phyloP scores from a whole-genome alignment of 176 grass and related monocot species.

The Cenchrus purpureus region DNA sequence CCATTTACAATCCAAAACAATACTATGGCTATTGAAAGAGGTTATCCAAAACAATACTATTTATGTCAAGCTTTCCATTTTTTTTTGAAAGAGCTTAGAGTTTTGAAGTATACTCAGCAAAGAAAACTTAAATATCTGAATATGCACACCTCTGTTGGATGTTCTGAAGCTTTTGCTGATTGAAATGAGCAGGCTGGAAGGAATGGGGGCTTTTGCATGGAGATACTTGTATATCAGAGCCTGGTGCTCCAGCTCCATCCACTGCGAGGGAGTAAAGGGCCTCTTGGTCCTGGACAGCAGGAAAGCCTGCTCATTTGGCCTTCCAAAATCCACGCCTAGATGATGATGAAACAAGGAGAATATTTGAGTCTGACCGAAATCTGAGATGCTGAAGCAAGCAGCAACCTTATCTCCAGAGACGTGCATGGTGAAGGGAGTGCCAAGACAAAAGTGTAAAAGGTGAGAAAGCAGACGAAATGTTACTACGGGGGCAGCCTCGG shows the following conservation, averaged over 20 bases:
- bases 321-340: slow-evolving; percentile 63
- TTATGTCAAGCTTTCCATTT: too few species aligned
- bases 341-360: slow-evolving; percentile 28
- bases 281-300: slow-evolving; percentile 75
- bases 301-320: slow-evolving; percentile 51
- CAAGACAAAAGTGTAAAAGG: slow-evolving; percentile 52
- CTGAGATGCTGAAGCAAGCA: slow-evolving; percentile 23
- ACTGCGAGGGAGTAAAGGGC: slow-evolving; percentile 94
- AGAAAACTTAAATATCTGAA: background rate
- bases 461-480: slow-evolving; percentile 36
- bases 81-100: too few species aligned
- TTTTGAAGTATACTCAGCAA: too few species aligned
- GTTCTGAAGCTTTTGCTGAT: slow-evolving; percentile 69
- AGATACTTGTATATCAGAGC: slow-evolving; percentile 96
- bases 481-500: slow-evolving; percentile 40
- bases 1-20: slow-evolving; percentile 12
- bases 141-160: slow-evolving; percentile 45
- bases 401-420: slow-evolving; percentile 43
- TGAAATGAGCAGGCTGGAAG: slow-evolving; percentile 76
- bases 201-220: slow-evolving; percentile 76
- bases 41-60: too few species aligned
- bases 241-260: slow-evolving; percentile 97
- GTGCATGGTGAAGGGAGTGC: slow-evolving; percentile 24
- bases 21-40: background rate
- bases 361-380: slow-evolving; percentile 29